Evolutionary conservation across 192 early-diverging fungal species (phyloP).

Genomic region (Thoreauomyces humboldtii): DNA sequence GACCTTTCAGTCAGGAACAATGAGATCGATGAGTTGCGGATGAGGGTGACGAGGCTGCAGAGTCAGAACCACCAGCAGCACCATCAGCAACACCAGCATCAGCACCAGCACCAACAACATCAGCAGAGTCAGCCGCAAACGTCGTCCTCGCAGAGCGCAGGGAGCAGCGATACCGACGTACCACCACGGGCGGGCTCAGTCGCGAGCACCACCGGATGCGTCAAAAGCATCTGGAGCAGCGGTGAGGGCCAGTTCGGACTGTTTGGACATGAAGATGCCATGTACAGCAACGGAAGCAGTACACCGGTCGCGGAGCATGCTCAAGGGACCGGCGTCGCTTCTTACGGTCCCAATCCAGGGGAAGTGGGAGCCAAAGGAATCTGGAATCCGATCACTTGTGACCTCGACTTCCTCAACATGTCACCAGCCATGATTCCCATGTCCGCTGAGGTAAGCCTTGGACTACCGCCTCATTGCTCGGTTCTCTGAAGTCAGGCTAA

Average conservation of each 20-base stretch:
- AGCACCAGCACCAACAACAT: too few species aligned
- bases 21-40: conserved; percentile 26
- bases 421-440: conserved; percentile 23
- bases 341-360: not conserved
- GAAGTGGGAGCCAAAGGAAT: not conserved
- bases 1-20: not conserved
- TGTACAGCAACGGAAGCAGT: conserved; percentile 30
- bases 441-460: conserved; percentile 23
- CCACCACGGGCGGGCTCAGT: conserved; percentile 16
- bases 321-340: too few species aligned
- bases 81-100: conserved; percentile 7
- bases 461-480: too few species aligned
- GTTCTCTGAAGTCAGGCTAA: too few species aligned
- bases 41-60: not conserved
- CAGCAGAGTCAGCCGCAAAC: too few species aligned
- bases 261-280: conserved; percentile 13
- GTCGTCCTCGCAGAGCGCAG: too few species aligned
- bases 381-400: conserved; percentile 23
- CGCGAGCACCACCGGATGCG: not conserved
- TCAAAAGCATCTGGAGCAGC: conserved; percentile 27
- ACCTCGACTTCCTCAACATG: conserved; percentile 23
- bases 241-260: conserved; percentile 15
- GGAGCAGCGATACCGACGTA: conserved; percentile 6
- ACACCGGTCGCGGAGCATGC: too few species aligned
- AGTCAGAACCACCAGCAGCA: not conserved